Base-by-base conservation (phyloP, 768 basidiomycete species). In the Podaxis sp. region DNA sequence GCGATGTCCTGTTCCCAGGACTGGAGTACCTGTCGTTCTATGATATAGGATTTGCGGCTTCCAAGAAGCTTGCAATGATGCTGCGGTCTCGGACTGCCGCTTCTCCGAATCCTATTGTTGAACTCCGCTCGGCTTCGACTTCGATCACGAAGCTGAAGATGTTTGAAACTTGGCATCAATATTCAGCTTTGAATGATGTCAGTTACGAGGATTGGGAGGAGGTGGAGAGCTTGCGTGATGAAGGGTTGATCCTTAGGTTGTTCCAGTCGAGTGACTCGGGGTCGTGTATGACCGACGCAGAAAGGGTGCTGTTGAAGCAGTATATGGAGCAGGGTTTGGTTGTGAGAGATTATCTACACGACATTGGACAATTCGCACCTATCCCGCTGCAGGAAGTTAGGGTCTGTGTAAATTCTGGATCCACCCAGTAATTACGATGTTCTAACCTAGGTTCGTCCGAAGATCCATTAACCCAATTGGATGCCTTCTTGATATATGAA, bases 341-440 rank as follows among this genome's bases (percentile, higher is more conserved):
- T 28, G 51, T 60, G 38, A 35, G 59, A 21, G 59, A 60, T 27
- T 61, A 54, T 21, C 21, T 60, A 21, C 52, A 61, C 36, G 59
- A 61, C 18, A 61, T 42, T 25, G 53, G 59, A 21, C 59, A 38
- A 27, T 61, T 60, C 53, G 52, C 52, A 11, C 59, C 59, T 16
- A 55, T 54, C 18, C 7, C 46, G 21, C 27, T 47, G 28, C 11
- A 48, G 11, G 53, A 61, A 23, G 59, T 32, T 3, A 32, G 55
- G 21, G 42, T 37, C 13, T 4, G 46, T 16, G 53, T 23, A n/a
- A n/a, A 1, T 18, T 14, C 32, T 32, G 32, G 32, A 9, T 32
- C 32, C 32, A 32, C 7, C 32, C 2, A 32, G 9, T 32, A 32
- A 32, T 32, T 9, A 32, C 32, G 7, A 32, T 32, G 32, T 9